phyloP scores from a whole-genome alignment of 306 rosid genomes.

The Fagus sylvatica region DNA sequence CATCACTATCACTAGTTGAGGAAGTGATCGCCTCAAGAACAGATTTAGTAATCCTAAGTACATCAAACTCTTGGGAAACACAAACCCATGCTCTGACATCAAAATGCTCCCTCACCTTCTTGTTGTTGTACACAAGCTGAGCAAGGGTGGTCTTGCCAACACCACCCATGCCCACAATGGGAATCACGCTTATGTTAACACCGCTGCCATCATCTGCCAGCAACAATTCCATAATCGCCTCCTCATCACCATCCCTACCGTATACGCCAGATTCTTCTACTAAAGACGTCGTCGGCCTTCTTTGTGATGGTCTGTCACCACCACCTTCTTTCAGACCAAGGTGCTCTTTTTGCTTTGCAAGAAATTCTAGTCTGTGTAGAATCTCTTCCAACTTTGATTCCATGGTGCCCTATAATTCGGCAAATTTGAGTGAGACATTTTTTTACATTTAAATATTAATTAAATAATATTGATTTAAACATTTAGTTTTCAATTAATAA shows the following conservation, averaged over 20 bases:
- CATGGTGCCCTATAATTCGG: no score
- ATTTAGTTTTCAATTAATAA: background rate
- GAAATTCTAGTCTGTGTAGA: background rate
- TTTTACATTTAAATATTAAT: no score
- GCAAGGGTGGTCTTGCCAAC: constrained; percentile 36
- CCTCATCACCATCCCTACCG: constrained; percentile 24
- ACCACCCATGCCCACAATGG: constrained; percentile 39
- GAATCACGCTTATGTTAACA: constrained; percentile 4
- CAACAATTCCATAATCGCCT: constrained; percentile 2
- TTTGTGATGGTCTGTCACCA: background rate
- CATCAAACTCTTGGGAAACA: constrained; percentile 31
- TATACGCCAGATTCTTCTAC: constrained; percentile 11
- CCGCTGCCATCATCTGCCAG: background rate
- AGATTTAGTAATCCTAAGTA: constrained; percentile 1
- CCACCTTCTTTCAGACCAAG: constrained; percentile 11
- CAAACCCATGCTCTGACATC: constrained; percentile 28
- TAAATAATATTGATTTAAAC: constrained; percentile 3
- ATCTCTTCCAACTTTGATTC: background rate
- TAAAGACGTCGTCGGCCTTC: background rate
- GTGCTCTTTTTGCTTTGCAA: constrained; percentile 1
- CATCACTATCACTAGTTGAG: background rate
- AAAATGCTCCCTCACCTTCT: background rate
- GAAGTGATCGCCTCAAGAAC: constrained; percentile 23
- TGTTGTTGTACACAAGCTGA: constrained; percentile 26
- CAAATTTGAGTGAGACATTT: no score